These are phyloP conservation scores for Globisporangium takayamanum DNA, from an alignment of 352 stramenopile species.

Conservation along the genomic window DNA sequence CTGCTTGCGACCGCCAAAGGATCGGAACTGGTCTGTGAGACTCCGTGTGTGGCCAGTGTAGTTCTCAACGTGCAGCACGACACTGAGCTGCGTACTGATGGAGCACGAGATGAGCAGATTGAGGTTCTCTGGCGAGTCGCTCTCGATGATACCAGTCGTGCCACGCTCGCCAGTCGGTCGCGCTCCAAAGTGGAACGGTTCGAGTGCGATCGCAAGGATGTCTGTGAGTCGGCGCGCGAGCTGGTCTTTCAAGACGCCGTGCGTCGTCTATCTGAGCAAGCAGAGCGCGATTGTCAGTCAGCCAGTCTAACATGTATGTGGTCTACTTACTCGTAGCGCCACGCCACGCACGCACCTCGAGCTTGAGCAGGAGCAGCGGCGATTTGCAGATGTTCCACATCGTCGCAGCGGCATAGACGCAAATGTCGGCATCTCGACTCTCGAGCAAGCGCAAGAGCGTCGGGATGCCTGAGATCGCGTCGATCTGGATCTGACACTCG, in stretches of 20 bases:
- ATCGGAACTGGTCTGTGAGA: conserved; percentile 39
- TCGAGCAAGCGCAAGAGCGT: conserved; percentile 46
- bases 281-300: neutral
- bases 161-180: conserved; percentile 40
- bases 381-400: conserved; percentile 74
- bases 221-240: conserved; percentile 50
- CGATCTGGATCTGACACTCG: conserved; percentile 66
- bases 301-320: neutral
- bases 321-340: neutral
- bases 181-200: conserved; percentile 36
- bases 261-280: conserved; percentile 31
- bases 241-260: conserved; percentile 48
- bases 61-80: conserved; percentile 56
- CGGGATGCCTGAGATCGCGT: conserved; percentile 34
- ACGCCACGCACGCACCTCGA: conserved; percentile 31
- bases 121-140: conserved; percentile 43
- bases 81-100: conserved; percentile 31
- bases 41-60: conserved; percentile 35
- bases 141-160: conserved; percentile 39
- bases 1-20: conserved; percentile 4
- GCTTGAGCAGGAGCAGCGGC: conserved; percentile 48
- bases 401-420: conserved; percentile 37
- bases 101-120: conserved; percentile 46
- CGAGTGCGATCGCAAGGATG: conserved; percentile 39
- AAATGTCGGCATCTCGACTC: conserved; percentile 33